These are phyloP conservation scores for Neckera pumila DNA, from an alignment of 225 moss, liverwort and hornwort species.

Conservation along the genomic window DNA sequence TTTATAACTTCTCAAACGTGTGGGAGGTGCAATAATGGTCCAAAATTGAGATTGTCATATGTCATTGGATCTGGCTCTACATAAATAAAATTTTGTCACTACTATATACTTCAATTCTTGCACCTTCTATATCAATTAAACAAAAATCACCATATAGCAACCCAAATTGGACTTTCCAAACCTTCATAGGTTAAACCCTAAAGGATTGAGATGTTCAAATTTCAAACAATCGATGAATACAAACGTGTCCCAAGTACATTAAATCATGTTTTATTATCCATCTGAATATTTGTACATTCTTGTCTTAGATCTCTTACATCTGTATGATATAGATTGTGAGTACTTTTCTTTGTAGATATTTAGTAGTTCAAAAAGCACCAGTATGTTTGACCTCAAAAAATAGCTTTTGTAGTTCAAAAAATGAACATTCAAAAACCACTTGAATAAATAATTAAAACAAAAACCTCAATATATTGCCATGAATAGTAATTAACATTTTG, in stretches of 20 bases:
- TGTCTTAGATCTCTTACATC: neutral
- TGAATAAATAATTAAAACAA: neutral
- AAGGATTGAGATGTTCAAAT: neutral
- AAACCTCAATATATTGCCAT: neutral
- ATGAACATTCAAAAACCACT: fast-evolving
- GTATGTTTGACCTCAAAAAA: neutral
- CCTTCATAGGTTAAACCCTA: fast-evolving
- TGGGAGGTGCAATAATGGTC: neutral
- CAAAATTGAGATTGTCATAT: neutral
- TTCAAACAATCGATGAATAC: neutral
- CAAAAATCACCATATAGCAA: neutral
- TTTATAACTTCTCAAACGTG: neutral
- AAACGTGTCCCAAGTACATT: neutral
- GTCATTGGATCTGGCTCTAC: fast-evolving
- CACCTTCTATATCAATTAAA: neutral
- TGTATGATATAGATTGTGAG: fast-evolving
- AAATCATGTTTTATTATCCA: neutral
- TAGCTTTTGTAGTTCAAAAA: neutral
- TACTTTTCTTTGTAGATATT: neutral
- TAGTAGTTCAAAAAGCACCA: neutral
- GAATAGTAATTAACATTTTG: neutral
- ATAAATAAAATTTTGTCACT: neutral
- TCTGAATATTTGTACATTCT: neutral
- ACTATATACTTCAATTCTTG: neutral
- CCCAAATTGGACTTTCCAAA: neutral